Evolutionary conservation across 2,329 filamentous ascomycete genomes (phyloP), one percentile per base, ranked within the genome.

Genomic region (Neofusicoccum kwambonambiense): DNA sequence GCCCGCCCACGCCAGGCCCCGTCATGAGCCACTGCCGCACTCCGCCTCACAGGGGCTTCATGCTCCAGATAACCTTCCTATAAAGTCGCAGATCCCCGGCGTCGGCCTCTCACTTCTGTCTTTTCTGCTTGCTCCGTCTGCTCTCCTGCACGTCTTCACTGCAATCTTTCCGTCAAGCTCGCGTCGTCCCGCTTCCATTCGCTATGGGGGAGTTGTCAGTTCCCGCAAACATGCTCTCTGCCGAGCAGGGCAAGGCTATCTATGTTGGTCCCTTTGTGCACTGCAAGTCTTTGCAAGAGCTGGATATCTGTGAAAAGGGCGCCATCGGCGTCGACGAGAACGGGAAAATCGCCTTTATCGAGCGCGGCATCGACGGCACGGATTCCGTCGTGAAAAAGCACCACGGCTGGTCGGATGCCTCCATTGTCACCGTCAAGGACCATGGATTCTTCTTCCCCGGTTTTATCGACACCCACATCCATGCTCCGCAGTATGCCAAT

Each of bases 401-500:
- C 65, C 68, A 67, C 13, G 63, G 75, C 68, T 83, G 80, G 79
- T 61, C 78, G 73, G 67, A 78, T 68, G 72, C 77, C 44, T 70
- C 81, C 73, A 67, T 77, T 1, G 71, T 83, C 3, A 63, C 62
- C 7, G 69, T 62, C 6, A 65, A 76, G 49, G 79, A 81, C 3
- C 83, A 84, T 11, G 85, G 90, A 63, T 94, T 94, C 79, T 93
- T 92, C 81, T 94, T 95, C 71, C 91, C 91, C 0, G 91, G 91
- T 5, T 93, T 94, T 73, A 88, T 95, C 66, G 94, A 99, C 77
- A 97, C 95, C 0, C 95, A 99, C 76, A 90, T 97, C 65, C 95
- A 99, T 76, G 95, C 95, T 8, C 87, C 93, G 0, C 95, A 99
- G 80, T 97, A 97, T 72, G 93, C 94, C 65, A 99, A 99, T 74